These are phyloP conservation scores for Zostera marina DNA, from an alignment of 116 monocot species.

Conservation along the genomic window DNA sequence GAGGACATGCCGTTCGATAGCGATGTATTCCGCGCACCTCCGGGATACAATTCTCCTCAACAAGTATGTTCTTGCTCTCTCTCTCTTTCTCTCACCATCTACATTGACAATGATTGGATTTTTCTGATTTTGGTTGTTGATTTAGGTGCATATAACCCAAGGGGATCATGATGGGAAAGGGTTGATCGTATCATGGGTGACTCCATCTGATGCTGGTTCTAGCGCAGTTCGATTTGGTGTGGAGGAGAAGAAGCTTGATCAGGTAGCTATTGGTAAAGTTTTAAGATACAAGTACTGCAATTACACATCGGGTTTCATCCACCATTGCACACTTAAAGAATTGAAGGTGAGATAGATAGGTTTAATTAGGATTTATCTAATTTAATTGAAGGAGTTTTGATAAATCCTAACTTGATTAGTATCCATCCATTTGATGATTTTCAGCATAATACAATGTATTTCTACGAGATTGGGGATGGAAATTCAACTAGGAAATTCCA, in stretches of 20 bases:
- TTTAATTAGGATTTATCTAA: not conserved
- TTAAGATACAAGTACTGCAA: conserved; percentile 17
- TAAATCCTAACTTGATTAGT: not conserved
- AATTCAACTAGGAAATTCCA: conserved; percentile 13
- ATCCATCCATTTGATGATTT: not conserved
- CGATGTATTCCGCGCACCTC: conserved; percentile 39
- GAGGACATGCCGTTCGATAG: conserved; percentile 48
- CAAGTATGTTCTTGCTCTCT: conserved; percentile 22
- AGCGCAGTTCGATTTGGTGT: conserved; percentile 14
- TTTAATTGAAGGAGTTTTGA: not conserved
- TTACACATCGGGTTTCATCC: conserved; percentile 40
- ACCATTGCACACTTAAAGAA: conserved; percentile 11
- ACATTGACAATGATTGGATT: no score
- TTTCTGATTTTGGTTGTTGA: not conserved
- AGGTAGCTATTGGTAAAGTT: conserved; percentile 3
- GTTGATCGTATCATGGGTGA: conserved; percentile 39
- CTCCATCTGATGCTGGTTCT: conserved; percentile 9
- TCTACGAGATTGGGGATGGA: conserved; percentile 20
- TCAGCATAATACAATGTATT: conserved; percentile 27
- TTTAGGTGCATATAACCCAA: conserved; percentile 26
- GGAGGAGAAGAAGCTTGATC: conserved; percentile 3
- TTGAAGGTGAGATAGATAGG: conserved; percentile 8
- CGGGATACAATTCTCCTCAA: conserved; percentile 55
- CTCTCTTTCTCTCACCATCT: not conserved
- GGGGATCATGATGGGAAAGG: conserved; percentile 24